Evolutionary conservation across 371 early-diverging fungal genomes (phyloP), one percentile per base, ranked within the genome.

Genomic region (Mucor ambiguus): DNA sequence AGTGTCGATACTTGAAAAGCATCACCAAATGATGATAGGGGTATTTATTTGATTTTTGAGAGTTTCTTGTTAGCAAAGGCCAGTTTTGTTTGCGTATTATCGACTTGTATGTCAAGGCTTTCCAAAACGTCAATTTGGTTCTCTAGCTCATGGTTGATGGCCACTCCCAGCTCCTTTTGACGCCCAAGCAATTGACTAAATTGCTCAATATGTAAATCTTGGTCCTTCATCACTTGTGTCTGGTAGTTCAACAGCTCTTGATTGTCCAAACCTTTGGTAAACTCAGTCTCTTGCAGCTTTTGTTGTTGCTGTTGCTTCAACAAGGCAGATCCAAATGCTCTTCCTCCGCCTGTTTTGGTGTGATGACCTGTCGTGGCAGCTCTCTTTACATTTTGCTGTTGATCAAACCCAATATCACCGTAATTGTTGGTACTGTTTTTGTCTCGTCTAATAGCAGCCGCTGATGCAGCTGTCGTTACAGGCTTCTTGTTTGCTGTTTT

Each of bases 131-230:
- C 89, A 72, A 92, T 95, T 66, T 96, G 96, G 66, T 84, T 70
- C 58, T 95, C 96, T 30, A 97, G 81, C 70, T 96, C 96, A 24
- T 93, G 74, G 24, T 92, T 89, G 56, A 97, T 96, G 24, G 92
- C 89, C 43, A 83, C 28, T 3, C 96, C 96, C 72, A 96, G 84
- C 60, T 93, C 87, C 62, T 88, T 87, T 75, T 96, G 97, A 30
- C 94, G 84, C 52, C 83, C 79, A 37, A 97, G 66, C 11, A 95
- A 81, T 10, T 85, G 72, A 38, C 84, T 83, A 35, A 97, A 88
- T 30, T 89, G 85, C n/a, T 88, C 88, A 10, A 94, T 81, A 60
- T 88, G 86, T 18, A 77, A 68, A 66, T 96, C 96, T 64, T 97
- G 97, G 30, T 90, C 86, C 32, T 81, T 69, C 92, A 97, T 93